Evolutionary conservation across 495 filamentous ascomycete species (phyloP), one percentile per base, ranked within the genome.

Genomic region (Pyrenula aspistea): DNA sequence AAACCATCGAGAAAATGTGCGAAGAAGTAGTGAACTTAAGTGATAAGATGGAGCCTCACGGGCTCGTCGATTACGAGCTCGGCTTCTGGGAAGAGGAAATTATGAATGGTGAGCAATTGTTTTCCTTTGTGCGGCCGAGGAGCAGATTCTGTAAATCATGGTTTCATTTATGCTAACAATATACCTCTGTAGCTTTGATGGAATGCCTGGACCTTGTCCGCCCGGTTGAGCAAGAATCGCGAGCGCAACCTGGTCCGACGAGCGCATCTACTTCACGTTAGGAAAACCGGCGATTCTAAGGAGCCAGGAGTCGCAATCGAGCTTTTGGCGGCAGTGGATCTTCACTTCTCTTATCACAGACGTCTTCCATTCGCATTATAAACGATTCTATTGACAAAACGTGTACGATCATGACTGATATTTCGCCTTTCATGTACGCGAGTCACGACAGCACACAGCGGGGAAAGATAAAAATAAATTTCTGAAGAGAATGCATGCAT

Each of bases 11-110:
- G 57, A 82, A 79, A 57, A 84, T 97, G 81, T 91, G 88, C 52
- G 82, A 84, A 53, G 84, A 94, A 58, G 66, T 97, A 42, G 80
- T 95, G 53, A 78, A 82, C 53, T 73, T 93, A 20, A 93, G 91
- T 65, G 92, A 98, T 67, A 78, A 78, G 42, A 77, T 98, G 55
- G 93, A 96, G 65, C 81, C 83, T 55, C 83, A 94, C 62, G 93
- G 93, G 15, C 72, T 98, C 23, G 92, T 98, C 4, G 93, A 98
- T 71, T 98, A 96, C 67, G 86, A 97, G 63, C 93, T 95, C 73
- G 93, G 93, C 2, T 88, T 97, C 51, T 92, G 88, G 81, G 93
- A 97, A 68, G 91, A 96, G 67, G 86, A 88, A 61, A 96, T 98
- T 61, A 77, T 95, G 51, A 79, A 78, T 54, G 77, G 90, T 93